A percentile compares a stretch with the other conserved stretches of the same genome.
Conservation (phyloP, 495 filamentous ascomycete genomes). For the Hypoxylon perforatum region DNA sequence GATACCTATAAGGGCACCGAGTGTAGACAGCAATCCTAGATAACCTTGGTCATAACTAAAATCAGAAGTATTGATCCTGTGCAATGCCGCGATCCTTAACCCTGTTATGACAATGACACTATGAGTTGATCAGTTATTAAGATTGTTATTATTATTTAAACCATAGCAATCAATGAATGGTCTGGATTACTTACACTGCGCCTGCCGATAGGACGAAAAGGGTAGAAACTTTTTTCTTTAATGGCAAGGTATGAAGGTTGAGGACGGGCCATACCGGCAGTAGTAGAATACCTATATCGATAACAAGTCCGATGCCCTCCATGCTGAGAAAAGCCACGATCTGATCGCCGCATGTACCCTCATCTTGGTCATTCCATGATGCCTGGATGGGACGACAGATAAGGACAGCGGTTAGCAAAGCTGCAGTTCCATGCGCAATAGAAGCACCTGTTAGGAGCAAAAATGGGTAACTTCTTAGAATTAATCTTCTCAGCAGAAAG, state of each 20-base stretch:
- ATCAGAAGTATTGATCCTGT: conserved; percentile 32
- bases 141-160: not conserved
- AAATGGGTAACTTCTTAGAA: not conserved
- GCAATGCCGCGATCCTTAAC: conserved; percentile 41
- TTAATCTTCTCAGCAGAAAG: not conserved
- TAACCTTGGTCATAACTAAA: conserved; percentile 45
- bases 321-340: conserved; percentile 37
- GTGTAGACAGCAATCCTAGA: conserved; percentile 42
- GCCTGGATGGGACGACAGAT: conserved; percentile 43
- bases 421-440: conserved; percentile 25
- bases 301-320: conserved; percentile 33
- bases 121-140: not conserved
- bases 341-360: conserved; percentile 39
- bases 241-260: not conserved
- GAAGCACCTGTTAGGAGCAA: not conserved
- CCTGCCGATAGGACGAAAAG: conserved; percentile 10
- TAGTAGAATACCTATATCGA: conserved; percentile 33
- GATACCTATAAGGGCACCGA: conserved; percentile 39
- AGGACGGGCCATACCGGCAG: conserved; percentile 8
- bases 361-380: conserved; percentile 29
- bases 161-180: not conserved
- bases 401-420: conserved; percentile 22
- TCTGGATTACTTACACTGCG: conserved; percentile 7
- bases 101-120: conserved; percentile 44
- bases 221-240: not conserved